Conservation (phyloP, 2,329 filamentous ascomycete genomes). For the Trichoderma cornu-damae region DNA sequence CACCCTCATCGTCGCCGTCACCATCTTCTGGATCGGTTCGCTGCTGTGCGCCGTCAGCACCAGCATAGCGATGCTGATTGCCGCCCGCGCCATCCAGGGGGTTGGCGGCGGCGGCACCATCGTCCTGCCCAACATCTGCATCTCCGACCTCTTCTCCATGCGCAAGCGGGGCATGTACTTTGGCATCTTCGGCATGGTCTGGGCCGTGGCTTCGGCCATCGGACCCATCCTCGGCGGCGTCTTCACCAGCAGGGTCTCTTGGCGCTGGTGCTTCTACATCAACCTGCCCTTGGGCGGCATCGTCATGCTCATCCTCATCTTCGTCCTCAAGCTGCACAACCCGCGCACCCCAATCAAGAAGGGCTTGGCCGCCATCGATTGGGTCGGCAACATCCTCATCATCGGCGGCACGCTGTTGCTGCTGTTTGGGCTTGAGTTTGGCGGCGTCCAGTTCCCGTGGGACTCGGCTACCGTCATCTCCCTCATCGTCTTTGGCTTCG, state of each 20-base stretch:
- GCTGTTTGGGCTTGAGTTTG: conserved; percentile 79
- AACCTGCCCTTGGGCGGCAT: conserved; percentile 50
- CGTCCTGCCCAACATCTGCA: conserved; percentile 56
- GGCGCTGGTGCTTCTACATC: conserved; percentile 67
- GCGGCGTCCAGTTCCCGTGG: conserved; percentile 73
- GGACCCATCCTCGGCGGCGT: conserved; percentile 65
- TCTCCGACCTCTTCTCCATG: conserved; percentile 52
- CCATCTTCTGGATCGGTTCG: conserved; percentile 51
- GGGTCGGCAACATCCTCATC: conserved; percentile 53
- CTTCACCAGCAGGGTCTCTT: conserved; percentile 59
- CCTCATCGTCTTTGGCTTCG: conserved; percentile 66
- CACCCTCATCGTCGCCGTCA: conserved; percentile 46
- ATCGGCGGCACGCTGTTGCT: conserved; percentile 80
- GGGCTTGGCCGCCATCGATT: conserved; percentile 60
- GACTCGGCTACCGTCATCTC: conserved; percentile 68
- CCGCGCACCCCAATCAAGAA: conserved; percentile 58
- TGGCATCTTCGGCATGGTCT: conserved; percentile 49
- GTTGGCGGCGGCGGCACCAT: conserved; percentile 53
- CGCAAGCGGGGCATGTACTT: conserved; percentile 49
- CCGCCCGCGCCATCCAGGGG: conserved; percentile 52
- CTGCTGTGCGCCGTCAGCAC: conserved; percentile 48
- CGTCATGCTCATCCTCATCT: conserved; percentile 47
- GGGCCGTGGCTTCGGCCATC: conserved; percentile 61
- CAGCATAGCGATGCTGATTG: conserved; percentile 50
- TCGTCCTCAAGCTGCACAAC: conserved; percentile 64